phyloP scores from a whole-genome alignment of 768 basidiomycete species.

The Tulasnella sp. region DNA sequence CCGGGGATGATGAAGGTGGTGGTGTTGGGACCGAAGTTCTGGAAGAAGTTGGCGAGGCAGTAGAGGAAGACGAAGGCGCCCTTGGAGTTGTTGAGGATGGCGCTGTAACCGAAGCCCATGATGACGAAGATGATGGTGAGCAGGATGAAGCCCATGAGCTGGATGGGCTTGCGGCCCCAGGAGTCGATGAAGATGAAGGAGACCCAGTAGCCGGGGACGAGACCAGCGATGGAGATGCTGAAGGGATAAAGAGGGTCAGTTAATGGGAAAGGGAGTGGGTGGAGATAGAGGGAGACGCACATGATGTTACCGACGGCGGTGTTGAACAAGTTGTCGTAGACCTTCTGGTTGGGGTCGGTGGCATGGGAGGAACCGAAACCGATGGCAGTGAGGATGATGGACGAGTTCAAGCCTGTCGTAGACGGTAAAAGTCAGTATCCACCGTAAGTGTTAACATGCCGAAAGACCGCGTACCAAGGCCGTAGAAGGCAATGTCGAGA shows the following conservation, averaged over 20 bases:
- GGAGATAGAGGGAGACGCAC: neutral
- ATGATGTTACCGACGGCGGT: conserved; percentile 66
- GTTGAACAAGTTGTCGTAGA: conserved; percentile 65
- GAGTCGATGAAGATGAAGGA: conserved; percentile 39
- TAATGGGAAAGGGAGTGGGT: neutral
- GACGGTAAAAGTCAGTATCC: neutral
- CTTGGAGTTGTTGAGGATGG: conserved; percentile 36
- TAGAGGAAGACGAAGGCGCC: conserved; percentile 41
- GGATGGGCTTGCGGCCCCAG: conserved; percentile 83
- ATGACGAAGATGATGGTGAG: conserved; percentile 39
- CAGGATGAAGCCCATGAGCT: conserved; percentile 39
- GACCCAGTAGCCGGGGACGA: conserved; percentile 44
- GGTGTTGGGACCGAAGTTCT: conserved; percentile 40
- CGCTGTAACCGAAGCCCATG: conserved; percentile 42
- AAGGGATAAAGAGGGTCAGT: too few species aligned
- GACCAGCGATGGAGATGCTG: conserved; percentile 40
- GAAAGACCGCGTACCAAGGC: conserved; percentile 48
- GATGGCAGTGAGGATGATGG: conserved; percentile 73
- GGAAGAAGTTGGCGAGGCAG: conserved; percentile 42
- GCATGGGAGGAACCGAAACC: conserved; percentile 58
- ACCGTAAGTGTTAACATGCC: neutral
- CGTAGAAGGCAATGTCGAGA: conserved; percentile 87
- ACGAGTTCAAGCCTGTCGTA: conserved; percentile 69
- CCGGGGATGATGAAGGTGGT: conserved; percentile 39
- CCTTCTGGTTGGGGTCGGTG: conserved; percentile 41